Percentiles rank a stretch among this genome's conserved stretches.
These are phyloP conservation scores for Microsporum canis DNA, from an alignment of 2,329 filamentous ascomycete genomes.

Conservation along the genomic window DNA sequence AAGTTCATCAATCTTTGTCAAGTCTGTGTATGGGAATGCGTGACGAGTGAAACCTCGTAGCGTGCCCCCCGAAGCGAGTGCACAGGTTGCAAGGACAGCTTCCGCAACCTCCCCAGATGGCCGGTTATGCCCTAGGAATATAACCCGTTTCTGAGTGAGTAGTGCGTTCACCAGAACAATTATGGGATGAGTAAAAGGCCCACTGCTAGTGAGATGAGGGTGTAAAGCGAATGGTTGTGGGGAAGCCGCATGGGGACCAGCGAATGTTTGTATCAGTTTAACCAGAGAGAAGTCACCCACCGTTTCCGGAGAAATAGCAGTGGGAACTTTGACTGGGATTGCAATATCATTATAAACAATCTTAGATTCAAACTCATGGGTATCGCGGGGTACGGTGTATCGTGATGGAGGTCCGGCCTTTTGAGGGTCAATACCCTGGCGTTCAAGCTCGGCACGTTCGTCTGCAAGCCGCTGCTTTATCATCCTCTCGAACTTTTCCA, in stretches of 20 bases:
- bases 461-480: conserved; percentile 68
- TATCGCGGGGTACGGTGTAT: conserved; percentile 78
- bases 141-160: conserved; percentile 88
- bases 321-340: conserved; percentile 91
- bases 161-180: conserved; percentile 91
- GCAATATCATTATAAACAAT: conserved; percentile 95
- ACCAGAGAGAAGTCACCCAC: conserved; percentile 96
- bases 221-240: conserved; percentile 79
- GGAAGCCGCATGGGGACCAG: conserved; percentile 65
- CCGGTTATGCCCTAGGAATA: conserved; percentile 90
- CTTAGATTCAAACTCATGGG: conserved; percentile 92
- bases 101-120: conserved; percentile 94
- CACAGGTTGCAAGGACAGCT: conserved; percentile 94
- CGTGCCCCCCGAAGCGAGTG: conserved; percentile 83
- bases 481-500: conserved; percentile 96
- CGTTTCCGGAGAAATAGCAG: conserved; percentile 84
- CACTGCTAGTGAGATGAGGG: conserved; percentile 85
- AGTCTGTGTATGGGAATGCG: conserved; percentile 94
- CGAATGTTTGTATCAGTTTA: conserved; percentile 93
- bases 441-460: conserved; percentile 35
- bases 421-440: conserved; percentile 32
- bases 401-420: conserved; percentile 53
- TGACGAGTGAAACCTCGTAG: conserved; percentile 88
- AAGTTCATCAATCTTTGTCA: conserved; percentile 94
- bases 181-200: conserved; percentile 80